A percentile compares a stretch with the other conserved stretches of the same genome.
These are phyloP conservation scores for Cutaneotrichosporon cutaneum DNA, from an alignment of 1,284 basidiomycete species.

Conservation along the genomic window DNA sequence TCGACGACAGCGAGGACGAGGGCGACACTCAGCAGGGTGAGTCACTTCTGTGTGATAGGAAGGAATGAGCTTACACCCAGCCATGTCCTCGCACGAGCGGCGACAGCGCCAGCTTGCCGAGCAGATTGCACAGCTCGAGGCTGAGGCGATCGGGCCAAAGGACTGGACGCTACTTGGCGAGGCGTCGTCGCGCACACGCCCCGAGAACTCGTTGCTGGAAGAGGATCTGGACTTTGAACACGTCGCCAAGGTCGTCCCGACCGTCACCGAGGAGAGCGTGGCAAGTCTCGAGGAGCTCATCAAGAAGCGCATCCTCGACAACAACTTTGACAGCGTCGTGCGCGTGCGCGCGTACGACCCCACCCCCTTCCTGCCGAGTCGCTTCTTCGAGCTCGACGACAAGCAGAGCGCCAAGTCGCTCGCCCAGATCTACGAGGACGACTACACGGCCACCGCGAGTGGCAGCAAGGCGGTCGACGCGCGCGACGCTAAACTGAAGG, in stretches of 20 bases:
- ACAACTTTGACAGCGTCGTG: constrained; percentile 86
- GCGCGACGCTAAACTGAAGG: constrained; percentile 80
- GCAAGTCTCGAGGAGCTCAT: constrained; percentile 84
- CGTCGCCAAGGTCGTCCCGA: constrained; percentile 78
- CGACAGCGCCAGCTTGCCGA: constrained; percentile 56
- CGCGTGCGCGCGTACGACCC: constrained; percentile 74
- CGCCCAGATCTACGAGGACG: constrained; percentile 94
- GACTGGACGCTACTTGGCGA: constrained; percentile 97
- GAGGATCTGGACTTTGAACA: constrained; percentile 95
- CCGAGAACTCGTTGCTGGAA: constrained; percentile 87
- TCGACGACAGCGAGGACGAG: constrained; percentile 57
- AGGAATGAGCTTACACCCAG: constrained; percentile 14
- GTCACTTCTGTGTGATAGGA: constrained; percentile 8
- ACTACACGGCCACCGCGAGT: constrained; percentile 67
- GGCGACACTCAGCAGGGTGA: constrained; percentile 42
- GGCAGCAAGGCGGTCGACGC: constrained; percentile 63
- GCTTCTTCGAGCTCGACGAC: constrained; percentile 85
- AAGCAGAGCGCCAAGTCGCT: constrained; percentile 82
- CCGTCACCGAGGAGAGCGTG: constrained; percentile 86
- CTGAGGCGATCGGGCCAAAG: constrained; percentile 59
- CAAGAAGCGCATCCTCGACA: constrained; percentile 82
- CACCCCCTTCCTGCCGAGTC: constrained; percentile 85
- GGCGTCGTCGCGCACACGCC: constrained; percentile 74
- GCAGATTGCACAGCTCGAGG: constrained; percentile 59
- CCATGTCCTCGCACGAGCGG: constrained; percentile 57